phyloP scores from a whole-genome alignment of 1,284 basidiomycete species.

The Apiotrichum siamense region DNA sequence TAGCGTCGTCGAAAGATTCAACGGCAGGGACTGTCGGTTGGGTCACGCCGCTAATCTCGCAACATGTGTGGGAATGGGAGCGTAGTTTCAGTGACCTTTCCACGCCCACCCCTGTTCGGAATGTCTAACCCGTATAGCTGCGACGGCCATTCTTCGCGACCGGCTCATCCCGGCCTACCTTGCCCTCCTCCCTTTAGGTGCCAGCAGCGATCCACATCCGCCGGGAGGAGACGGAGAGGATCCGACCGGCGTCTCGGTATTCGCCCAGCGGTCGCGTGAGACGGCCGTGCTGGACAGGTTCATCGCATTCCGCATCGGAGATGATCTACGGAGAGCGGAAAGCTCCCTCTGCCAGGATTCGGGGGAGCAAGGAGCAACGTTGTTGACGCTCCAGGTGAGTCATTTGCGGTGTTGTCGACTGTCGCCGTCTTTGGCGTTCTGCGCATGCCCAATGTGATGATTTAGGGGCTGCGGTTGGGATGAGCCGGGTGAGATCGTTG shows the following conservation, averaged over 20 bases:
- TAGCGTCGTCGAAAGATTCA: neutral
- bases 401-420: neutral
- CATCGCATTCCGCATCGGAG: slow-evolving; percentile 36
- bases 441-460: too few relatives aligned
- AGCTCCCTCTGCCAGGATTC: slow-evolving; percentile 29
- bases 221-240: slow-evolving; percentile 2
- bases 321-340: slow-evolving; percentile 33
- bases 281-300: slow-evolving; percentile 40
- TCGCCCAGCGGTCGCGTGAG: slow-evolving; percentile 30
- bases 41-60: too few relatives aligned
- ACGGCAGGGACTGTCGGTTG: too few relatives aligned
- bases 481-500: too few relatives aligned
- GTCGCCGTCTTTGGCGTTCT: neutral
- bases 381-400: slow-evolving; percentile 31
- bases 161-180: slow-evolving; percentile 21
- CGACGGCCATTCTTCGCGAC: slow-evolving; percentile 30
- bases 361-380: slow-evolving; percentile 29
- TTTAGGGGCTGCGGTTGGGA: too few relatives aligned
- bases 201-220: slow-evolving; percentile 30
- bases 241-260: slow-evolving; percentile 18
- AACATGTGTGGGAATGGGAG: too few relatives aligned
- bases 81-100: too few relatives aligned
- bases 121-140: slow-evolving; percentile 14
- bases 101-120: too few relatives aligned
- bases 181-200: slow-evolving; percentile 16